Conservation (phyloP, 163 green algal species). For the Prototheca stagnorum region DNA sequence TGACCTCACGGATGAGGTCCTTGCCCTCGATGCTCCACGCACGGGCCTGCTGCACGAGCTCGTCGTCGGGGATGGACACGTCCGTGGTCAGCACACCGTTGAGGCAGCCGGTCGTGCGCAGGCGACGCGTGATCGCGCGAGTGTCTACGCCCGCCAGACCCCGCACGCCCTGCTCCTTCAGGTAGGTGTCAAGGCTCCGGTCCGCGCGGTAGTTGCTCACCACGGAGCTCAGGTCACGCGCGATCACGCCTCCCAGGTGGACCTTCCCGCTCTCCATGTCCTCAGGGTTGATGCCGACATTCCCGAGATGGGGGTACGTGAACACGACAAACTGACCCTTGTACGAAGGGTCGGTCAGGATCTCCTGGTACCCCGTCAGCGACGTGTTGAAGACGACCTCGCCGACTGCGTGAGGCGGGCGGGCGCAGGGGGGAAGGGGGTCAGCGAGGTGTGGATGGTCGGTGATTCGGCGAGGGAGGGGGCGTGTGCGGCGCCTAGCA, state of each 20-base stretch:
- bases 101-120: conserved; percentile 81
- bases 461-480: too few species aligned
- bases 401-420: conserved; percentile 17
- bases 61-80: conserved; percentile 40
- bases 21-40: conserved; percentile 88
- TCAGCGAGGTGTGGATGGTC: too few species aligned
- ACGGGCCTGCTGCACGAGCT: conserved; percentile 72
- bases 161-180: conserved; percentile 59
- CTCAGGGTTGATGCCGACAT: conserved; percentile 90
- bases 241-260: conserved; percentile 78
- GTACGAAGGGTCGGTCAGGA: conserved; percentile 96
- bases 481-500: too few species aligned
- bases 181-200: conserved; percentile 70
- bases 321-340: conserved; percentile 95
- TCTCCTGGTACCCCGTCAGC: conserved; percentile 82
- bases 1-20: conserved; percentile 74
- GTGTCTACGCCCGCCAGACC: conserved; percentile 90
- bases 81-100: conserved; percentile 84
- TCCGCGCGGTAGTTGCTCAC: conserved; percentile 93
- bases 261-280: conserved; percentile 78
- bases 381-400: conserved; percentile 99
- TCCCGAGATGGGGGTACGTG: conserved; percentile 96
- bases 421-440: background rate
- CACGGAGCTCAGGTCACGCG: conserved; percentile 62
- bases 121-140: conserved; percentile 75